Evolutionary conservation across 1,284 basidiomycete species (phyloP), one percentile per base, ranked within the genome.

Genomic region (Ustilago shanxiensis): DNA sequence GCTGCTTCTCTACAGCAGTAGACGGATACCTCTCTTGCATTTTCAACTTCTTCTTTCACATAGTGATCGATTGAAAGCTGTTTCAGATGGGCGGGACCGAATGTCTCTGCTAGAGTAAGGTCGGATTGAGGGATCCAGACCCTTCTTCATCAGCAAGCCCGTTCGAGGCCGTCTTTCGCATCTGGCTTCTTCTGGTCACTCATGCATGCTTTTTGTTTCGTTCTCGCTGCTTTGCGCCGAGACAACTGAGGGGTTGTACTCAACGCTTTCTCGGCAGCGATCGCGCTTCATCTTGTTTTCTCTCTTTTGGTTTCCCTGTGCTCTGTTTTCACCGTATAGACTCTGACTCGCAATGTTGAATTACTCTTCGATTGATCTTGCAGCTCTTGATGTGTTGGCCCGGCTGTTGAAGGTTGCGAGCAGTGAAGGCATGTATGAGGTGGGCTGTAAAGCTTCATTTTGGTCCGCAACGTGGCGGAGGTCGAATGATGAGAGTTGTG

Each of bases 121-220:
- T 49, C 22, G 70, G 64, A 72, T 72, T 72, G 70, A 72, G 70
- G 70, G 70, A 72, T 72, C 70, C 60, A 33, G 35, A 39, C 33
- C 56, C 6, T 47, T 31, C 3, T 41, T 45, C 7, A 14, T 20
- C 1, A n/a, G 41, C 41, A n/a, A 44, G 20, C 26, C n/a, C n/a
- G n/a, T 14, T 24, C 1, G 2, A 14, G 39, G 22, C 18, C n/a
- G n/a, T 22, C 6, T 20, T 6, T 35, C 8, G 33, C 11, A 6
- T 35, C 44, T 44, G 29, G 3, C 22, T 29, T 35, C 24, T 10
- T 28, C 22, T 56, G 10, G 6, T 47, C 44, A 39, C 2, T 33
- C 26, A 29, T 29, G n/a, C 20, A n/a, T n/a, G n/a, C n/a, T 29
- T 22, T 33, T 29, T 44, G 41, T 28, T 26, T 35, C 35, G 37